phyloP scores from a whole-genome alignment of 1,284 basidiomycete species.

The Phylloboletellus chloephorus region DNA sequence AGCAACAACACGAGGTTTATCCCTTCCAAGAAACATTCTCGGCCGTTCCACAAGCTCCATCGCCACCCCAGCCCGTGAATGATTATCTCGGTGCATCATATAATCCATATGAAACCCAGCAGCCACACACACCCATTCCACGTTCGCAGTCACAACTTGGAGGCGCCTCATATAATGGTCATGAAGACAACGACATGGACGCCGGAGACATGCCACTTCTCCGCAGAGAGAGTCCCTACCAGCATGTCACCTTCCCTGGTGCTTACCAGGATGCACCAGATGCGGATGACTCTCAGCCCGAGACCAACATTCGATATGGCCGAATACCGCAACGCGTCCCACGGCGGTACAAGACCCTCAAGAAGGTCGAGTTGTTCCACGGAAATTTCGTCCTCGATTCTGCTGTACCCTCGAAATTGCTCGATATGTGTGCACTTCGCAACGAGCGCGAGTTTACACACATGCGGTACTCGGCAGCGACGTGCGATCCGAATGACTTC shows the following conservation, averaged over 20 bases:
- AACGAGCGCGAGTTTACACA: constrained; percentile 89
- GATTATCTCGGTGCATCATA: constrained; percentile 24
- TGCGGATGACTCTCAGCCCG: constrained; percentile 36
- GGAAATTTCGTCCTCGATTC: constrained; percentile 89
- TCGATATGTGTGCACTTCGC: constrained; percentile 70
- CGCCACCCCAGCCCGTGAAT: constrained; percentile 25
- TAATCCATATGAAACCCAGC: constrained; percentile 20
- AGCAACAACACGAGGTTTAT: constrained; percentile 30
- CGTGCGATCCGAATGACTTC: constrained; percentile 90
- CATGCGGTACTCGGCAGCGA: constrained; percentile 92
- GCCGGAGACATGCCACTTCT: constrained; percentile 63
- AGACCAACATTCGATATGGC: constrained; percentile 72
- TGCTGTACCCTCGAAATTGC: constrained; percentile 78
- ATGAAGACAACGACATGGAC: constrained; percentile 36
- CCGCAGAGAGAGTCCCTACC: constrained; percentile 37
- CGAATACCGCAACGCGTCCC: constrained; percentile 82
- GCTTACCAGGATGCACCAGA: constrained; percentile 38
- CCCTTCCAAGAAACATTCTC: constrained; percentile 21
- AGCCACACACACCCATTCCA: constrained; percentile 18
- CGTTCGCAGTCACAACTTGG: constrained; percentile 25
- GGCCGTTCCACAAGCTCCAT: constrained; percentile 8
- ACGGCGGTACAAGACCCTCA: constrained; percentile 85
- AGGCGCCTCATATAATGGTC: constrained; percentile 35
- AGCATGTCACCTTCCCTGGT: constrained; percentile 36
- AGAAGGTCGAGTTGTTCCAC: constrained; percentile 83